Percentiles rank a stretch among this genome's conserved stretches.
Evolutionary conservation across 1,284 basidiomycete species (phyloP).

Genomic region (Marasmius oreades): DNA sequence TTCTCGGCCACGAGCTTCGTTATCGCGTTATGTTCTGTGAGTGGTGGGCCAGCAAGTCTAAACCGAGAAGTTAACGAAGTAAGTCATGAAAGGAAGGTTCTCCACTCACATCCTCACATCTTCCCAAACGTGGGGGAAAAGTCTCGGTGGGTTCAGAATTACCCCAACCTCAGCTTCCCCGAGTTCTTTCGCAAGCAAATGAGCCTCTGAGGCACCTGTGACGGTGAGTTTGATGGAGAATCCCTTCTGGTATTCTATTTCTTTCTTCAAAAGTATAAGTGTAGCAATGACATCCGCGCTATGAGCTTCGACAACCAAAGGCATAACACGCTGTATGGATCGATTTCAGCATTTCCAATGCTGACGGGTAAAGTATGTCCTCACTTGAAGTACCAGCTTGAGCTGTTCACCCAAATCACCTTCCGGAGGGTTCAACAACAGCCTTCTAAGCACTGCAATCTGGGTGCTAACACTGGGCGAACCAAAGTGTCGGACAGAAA

Average conservation of each 20-base stretch:
- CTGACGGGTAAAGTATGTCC: background rate
- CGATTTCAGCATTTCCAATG: background rate
- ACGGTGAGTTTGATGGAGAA: constrained; percentile 52
- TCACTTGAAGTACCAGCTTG: constrained; percentile 44
- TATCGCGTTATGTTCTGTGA: constrained; percentile 55
- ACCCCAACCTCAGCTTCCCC: constrained; percentile 72
- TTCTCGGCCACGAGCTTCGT: constrained; percentile 52
- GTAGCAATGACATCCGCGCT: constrained; percentile 73
- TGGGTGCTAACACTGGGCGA: constrained; percentile 58
- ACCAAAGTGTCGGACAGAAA: constrained; percentile 30
- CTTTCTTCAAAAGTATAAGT: constrained; percentile 70
- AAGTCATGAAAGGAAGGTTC: constrained; percentile 22
- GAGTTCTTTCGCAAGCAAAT: constrained; percentile 74
- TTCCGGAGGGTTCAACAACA: constrained; percentile 49
- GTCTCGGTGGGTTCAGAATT: constrained; percentile 57
- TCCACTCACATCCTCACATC: constrained; percentile 41
- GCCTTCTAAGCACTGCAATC: constrained; percentile 57
- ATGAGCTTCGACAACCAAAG: constrained; percentile 56
- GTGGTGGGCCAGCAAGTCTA: constrained; percentile 68
- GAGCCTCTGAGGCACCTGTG: constrained; percentile 70
- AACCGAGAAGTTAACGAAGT: background rate
- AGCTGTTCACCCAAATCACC: constrained; percentile 53
- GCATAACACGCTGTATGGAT: constrained; percentile 34
- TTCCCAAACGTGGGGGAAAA: constrained; percentile 62
- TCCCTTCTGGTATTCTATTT: constrained; percentile 51